Evolutionary conservation across 139 green algal genomes (phyloP).

Genomic region (Coccomyxa sp.): DNA sequence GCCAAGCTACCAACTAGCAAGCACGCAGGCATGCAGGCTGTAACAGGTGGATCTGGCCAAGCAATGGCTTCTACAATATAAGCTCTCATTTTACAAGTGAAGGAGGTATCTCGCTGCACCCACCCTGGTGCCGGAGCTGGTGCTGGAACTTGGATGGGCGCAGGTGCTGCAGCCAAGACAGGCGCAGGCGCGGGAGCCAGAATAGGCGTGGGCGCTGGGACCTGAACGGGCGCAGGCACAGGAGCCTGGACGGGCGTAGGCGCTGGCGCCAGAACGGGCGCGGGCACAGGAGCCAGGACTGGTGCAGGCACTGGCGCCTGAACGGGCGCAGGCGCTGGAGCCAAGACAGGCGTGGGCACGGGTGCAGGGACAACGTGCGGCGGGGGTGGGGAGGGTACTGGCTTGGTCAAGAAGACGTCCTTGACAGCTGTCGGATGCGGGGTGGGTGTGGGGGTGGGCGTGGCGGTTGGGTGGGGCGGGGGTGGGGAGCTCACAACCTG

Average conservation of each 20-base stretch:
- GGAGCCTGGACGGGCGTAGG: too few species aligned
- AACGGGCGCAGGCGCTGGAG: background rate
- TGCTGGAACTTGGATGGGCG: background rate
- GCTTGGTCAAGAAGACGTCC: constrained; percentile 1
- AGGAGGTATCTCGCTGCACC: too few species aligned
- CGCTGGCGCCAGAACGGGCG: too few species aligned
- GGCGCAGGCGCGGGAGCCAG: background rate
- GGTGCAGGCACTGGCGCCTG: too few species aligned
- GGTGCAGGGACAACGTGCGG: background rate
- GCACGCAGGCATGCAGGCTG: too few species aligned
- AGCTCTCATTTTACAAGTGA: too few species aligned
- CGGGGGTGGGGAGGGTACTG: too few species aligned
- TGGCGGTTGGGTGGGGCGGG: background rate
- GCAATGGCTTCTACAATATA: too few species aligned
- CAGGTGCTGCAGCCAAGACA: background rate
- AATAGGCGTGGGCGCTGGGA: background rate
- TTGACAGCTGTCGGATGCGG: background rate
- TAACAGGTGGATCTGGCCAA: too few species aligned
- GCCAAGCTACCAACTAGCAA: too few species aligned
- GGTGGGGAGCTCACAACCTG: background rate
- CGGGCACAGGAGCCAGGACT: too few species aligned
- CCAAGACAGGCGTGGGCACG: too few species aligned
- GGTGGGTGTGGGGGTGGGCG: background rate
- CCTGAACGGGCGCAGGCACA: background rate
- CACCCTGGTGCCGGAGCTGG: background rate